Evolutionary conservation across 2,329 filamentous ascomycete species (phyloP).

Genomic region (Dothistroma septosporum): DNA sequence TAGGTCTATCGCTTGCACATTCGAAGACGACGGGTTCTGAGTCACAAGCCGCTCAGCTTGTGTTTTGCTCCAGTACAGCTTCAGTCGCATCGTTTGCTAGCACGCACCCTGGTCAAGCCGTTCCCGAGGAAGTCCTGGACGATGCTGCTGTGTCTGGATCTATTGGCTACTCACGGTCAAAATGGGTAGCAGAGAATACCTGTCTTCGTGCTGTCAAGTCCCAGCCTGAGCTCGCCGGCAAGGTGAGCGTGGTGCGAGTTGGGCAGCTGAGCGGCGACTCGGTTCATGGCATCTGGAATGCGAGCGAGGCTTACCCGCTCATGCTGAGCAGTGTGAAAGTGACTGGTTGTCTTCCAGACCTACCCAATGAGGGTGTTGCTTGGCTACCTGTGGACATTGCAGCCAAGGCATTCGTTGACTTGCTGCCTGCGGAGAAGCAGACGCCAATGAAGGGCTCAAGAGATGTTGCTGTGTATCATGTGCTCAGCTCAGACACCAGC

Average conservation of each 20-base stretch:
- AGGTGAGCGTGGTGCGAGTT: constrained; percentile 44
- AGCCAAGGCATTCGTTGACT: constrained; percentile 42
- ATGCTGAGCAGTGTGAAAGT: constrained; percentile 43
- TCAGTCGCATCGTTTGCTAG: constrained; percentile 42
- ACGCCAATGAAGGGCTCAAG: constrained; percentile 23
- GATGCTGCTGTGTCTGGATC: constrained; percentile 44
- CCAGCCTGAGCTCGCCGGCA: constrained; percentile 29
- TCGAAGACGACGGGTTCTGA: not conserved
- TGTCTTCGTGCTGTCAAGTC: constrained; percentile 40
- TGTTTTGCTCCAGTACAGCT: constrained; percentile 47
- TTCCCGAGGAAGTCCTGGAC: constrained; percentile 42
- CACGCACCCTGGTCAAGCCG: constrained; percentile 35
- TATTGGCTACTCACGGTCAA: constrained; percentile 54
- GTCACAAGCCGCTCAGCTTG: constrained; percentile 33
- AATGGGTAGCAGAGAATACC: constrained; percentile 57
- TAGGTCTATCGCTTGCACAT: constrained; percentile 42
- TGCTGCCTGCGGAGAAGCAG: constrained; percentile 20
- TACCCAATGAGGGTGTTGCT: constrained; percentile 37
- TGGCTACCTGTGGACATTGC: constrained; percentile 50
- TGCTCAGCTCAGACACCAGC: constrained; percentile 45
- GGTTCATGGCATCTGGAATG: constrained; percentile 46
- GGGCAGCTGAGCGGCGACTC: constrained; percentile 48
- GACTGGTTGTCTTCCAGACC: constrained; percentile 39
- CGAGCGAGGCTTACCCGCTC: constrained; percentile 48
- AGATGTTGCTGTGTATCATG: constrained; percentile 42